Conservation (phyloP, 1,284 basidiomycete species). For the Leccinum fuscescens region DNA sequence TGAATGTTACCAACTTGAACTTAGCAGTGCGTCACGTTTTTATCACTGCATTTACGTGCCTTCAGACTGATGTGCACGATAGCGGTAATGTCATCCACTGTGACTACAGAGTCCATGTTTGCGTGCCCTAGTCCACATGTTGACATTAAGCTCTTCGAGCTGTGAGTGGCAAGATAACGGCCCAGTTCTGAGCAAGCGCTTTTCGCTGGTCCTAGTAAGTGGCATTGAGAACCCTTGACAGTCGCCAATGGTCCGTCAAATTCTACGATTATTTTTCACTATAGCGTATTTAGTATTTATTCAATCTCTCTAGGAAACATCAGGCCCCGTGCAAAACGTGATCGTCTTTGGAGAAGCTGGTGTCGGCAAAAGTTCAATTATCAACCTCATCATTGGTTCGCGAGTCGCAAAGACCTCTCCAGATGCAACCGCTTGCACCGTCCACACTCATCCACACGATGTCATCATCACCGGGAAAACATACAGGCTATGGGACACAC, state of each 20-base stretch:
- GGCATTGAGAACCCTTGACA: background rate
- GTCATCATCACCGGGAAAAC: conserved; percentile 16
- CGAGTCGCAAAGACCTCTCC: conserved; percentile 28
- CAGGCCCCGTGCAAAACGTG: conserved; percentile 23
- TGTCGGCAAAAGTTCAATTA: conserved; percentile 34
- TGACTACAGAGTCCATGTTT: background rate
- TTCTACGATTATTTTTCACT: background rate
- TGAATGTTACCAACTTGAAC: background rate
- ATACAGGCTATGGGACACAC: conserved; percentile 35
- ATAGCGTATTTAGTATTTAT: conserved; percentile 5
- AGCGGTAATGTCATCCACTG: background rate
- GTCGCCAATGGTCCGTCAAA: conserved; percentile 20
- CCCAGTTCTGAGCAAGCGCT: background rate
- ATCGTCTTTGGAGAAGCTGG: conserved; percentile 34
- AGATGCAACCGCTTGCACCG: conserved; percentile 30
- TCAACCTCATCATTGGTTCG: conserved; percentile 30
- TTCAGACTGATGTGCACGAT: background rate
- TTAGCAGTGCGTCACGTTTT: background rate
- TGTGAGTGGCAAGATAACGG: background rate
- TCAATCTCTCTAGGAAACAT: conserved; percentile 8
- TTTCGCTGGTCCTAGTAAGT: background rate
- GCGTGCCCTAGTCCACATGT: background rate
- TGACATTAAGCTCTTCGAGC: background rate
- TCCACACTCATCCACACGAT: conserved; percentile 20
- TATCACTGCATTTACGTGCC: background rate